Percentiles rank a stretch among this genome's conserved stretches.
These are phyloP conservation scores for Globisporangium nodosum DNA, from an alignment of 352 stramenopile species.

Conservation along the genomic window DNA sequence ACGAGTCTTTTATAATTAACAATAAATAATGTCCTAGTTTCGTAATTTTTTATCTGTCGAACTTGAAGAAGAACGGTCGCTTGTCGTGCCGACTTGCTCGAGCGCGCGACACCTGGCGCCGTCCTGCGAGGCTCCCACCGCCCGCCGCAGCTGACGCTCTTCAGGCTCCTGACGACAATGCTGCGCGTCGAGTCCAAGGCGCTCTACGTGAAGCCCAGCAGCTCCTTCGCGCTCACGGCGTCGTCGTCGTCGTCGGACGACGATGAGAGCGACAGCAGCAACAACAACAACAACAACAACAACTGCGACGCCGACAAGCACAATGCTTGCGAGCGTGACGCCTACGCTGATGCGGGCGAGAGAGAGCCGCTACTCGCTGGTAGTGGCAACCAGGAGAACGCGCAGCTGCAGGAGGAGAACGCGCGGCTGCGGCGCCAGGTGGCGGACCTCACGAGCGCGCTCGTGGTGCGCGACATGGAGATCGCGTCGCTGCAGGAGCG, in stretches of 20 bases:
- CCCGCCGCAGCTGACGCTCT: no score
- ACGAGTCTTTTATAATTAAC: no score
- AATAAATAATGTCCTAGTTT: no score
- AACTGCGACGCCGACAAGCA: no score
- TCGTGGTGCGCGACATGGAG: conserved; percentile 74
- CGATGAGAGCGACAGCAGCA: neutral
- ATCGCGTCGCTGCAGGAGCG: conserved; percentile 56
- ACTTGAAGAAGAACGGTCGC: neutral
- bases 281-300: conserved; percentile 12
- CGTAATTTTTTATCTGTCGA: no score
- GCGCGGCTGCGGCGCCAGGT: conserved; percentile 45
- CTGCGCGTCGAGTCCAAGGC: neutral
- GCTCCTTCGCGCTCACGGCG: conserved; percentile 11
- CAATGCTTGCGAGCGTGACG: neutral
- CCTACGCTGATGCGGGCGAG: neutral
- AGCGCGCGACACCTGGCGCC: no score
- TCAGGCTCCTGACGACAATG: neutral
- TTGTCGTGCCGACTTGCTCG: no score
- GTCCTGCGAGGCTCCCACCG: no score
- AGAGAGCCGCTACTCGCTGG: conserved; percentile 23
- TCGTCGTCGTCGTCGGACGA: conserved; percentile 15
- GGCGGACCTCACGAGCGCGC: conserved; percentile 56
- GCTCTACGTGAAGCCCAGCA: conserved; percentile 5
- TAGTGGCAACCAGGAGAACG: conserved; percentile 15
- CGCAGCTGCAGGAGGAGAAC: conserved; percentile 33